These are phyloP conservation scores for Tolypocladium ovalisporum DNA, from an alignment of 2,329 filamentous ascomycete species.

Conservation along the genomic window DNA sequence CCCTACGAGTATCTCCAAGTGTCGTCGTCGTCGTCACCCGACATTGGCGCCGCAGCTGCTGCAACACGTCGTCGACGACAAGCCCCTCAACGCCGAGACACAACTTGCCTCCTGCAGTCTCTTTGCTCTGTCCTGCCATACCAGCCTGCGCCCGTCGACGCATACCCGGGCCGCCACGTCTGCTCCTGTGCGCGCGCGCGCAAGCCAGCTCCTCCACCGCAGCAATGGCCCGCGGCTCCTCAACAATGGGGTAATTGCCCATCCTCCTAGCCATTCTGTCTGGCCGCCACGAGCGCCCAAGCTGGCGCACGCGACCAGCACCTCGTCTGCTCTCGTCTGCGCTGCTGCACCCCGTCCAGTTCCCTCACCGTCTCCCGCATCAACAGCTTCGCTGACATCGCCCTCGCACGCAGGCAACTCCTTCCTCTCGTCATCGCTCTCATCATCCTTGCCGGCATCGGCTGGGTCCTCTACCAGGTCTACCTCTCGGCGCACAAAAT, in stretches of 20 bases:
- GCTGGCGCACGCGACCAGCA: neutral
- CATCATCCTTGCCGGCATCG: conserved; percentile 40
- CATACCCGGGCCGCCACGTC: neutral
- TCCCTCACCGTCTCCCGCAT: neutral
- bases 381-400: neutral
- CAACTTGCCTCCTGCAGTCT: too few species aligned
- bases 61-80: neutral
- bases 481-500: conserved; percentile 59
- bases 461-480: conserved; percentile 61
- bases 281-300: neutral
- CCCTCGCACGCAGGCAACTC: conserved; percentile 37
- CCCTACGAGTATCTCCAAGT: neutral
- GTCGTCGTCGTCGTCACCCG: too few species aligned
- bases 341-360: neutral
- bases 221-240: conserved; percentile 3
- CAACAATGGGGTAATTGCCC: conserved; percentile 4
- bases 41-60: neutral
- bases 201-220: neutral
- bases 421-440: conserved; percentile 57
- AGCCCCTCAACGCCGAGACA: neutral
- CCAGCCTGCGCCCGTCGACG: neutral
- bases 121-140: neutral
- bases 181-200: neutral
- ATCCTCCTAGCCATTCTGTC: neutral
- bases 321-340: neutral